Conservation (phyloP, 768 basidiomycete species). For the Cantharellus cinnabarinus region DNA sequence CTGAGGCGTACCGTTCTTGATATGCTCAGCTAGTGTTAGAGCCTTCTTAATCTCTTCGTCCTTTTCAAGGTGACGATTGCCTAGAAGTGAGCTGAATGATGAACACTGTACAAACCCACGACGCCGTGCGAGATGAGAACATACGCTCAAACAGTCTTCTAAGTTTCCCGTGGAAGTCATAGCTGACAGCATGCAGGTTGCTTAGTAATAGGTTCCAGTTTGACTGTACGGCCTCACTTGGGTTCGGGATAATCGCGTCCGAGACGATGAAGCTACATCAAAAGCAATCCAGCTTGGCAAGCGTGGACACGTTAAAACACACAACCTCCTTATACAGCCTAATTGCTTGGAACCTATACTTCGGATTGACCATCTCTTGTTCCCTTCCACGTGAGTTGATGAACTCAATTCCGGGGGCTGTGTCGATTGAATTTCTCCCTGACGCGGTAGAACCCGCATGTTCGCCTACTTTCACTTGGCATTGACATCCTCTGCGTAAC, state of each 20-base stretch:
- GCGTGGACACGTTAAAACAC: background rate
- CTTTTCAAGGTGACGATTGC: background rate
- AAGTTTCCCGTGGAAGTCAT: constrained; percentile 57
- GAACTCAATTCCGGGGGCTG: no score
- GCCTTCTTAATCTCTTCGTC: constrained; percentile 51
- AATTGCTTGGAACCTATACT: constrained; percentile 33
- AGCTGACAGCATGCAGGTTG: constrained; percentile 22
- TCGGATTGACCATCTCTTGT: background rate
- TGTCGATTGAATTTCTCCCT: no score
- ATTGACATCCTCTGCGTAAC: no score
- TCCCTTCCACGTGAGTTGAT: no score
- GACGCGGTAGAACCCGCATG: no score
- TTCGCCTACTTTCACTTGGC: no score
- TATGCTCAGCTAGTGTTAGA: constrained; percentile 56
- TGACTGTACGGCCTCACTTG: constrained; percentile 28
- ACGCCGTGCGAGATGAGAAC: constrained; percentile 9
- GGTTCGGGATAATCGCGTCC: constrained; percentile 71
- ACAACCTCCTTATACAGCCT: constrained; percentile 50
- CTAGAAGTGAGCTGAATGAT: background rate
- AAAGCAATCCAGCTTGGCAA: no score
- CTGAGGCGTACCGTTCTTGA: constrained; percentile 47
- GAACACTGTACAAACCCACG: background rate
- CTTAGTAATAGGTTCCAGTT: no score
- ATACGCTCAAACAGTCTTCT: constrained; percentile 54
- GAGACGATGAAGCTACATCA: constrained; percentile 34